Percentiles rank a stretch among this genome's conserved stretches.
Evolutionary conservation across 805 yeast genomes (phyloP).

Genomic region (Yamadazyma akitaensis): DNA sequence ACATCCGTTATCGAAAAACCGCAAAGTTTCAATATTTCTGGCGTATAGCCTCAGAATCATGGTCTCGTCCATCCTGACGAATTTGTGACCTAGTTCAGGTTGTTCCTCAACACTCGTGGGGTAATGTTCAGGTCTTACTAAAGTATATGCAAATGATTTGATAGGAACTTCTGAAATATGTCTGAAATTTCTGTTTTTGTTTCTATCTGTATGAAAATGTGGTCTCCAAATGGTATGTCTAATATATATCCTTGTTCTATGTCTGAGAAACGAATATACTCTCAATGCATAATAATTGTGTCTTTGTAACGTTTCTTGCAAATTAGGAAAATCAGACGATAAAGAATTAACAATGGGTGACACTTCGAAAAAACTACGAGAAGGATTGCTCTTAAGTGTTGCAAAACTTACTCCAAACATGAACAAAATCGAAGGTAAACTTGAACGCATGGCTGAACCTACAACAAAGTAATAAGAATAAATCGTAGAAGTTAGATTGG

Average conservation of each 20-base stretch:
- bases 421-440: constrained; percentile 22
- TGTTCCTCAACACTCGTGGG: constrained; percentile 14
- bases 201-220: constrained; percentile 13
- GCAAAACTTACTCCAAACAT: constrained; percentile 21
- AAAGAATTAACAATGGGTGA: constrained; percentile 8
- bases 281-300: constrained; percentile 25
- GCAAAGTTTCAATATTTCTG: constrained; percentile 24
- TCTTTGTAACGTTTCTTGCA: constrained; percentile 20
- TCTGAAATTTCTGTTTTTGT: constrained; percentile 13
- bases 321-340: background rate
- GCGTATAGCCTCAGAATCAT: constrained; percentile 20
- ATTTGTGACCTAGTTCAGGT: constrained; percentile 11
- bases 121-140: constrained; percentile 25
- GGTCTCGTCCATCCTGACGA: constrained; percentile 21
- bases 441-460: constrained; percentile 21
- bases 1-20: constrained; percentile 19
- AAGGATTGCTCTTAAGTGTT: constrained; percentile 10
- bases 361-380: constrained; percentile 10
- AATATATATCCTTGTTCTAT: constrained; percentile 18
- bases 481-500: constrained; percentile 19
- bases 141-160: constrained; percentile 18
- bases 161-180: constrained; percentile 24
- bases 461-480: constrained; percentile 21
- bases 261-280: constrained; percentile 21
- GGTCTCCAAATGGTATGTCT: constrained; percentile 18